Evolutionary conservation across 73 alveolate genomes (phyloP).

Genomic region (Tetrahymena borealis): DNA sequence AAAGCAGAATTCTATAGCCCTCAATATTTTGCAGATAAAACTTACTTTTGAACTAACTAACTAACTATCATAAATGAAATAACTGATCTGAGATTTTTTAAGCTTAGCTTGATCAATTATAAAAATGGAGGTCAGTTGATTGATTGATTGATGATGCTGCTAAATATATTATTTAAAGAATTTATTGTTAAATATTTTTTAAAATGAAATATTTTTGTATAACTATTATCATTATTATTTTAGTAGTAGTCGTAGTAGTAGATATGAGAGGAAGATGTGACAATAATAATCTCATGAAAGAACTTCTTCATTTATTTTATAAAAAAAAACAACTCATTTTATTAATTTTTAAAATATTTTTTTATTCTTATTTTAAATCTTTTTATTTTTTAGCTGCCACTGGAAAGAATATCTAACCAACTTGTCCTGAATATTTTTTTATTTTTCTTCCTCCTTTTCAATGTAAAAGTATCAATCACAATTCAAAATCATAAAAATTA

Average conservation of each 20-base stretch:
- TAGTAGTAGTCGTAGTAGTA: not conserved
- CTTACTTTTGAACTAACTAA: not conserved
- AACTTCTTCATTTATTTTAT: not conserved
- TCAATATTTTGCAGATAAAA: not conserved
- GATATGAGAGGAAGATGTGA: not conserved
- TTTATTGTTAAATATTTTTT: not conserved
- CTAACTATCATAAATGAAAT: no score
- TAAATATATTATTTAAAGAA: not conserved
- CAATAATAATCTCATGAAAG: not conserved
- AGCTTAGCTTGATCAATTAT: no score
- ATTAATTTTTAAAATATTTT: not conserved
- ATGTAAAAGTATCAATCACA: constrained; percentile 1
- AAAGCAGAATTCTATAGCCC: not conserved
- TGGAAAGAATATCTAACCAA: not conserved
- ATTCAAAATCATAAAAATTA: not conserved
- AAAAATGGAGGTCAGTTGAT: no score
- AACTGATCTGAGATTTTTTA: no score
- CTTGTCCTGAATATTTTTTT: not conserved
- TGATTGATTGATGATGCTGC: no score
- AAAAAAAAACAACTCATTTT: not conserved
- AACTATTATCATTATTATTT: not conserved
- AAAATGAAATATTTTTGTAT: not conserved
- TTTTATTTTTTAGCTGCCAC: not conserved
- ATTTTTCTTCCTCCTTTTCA: not conserved
- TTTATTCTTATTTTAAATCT: no score